phyloP scores from a whole-genome alignment of 345 rosid species.

The Turnera subulata region DNA sequence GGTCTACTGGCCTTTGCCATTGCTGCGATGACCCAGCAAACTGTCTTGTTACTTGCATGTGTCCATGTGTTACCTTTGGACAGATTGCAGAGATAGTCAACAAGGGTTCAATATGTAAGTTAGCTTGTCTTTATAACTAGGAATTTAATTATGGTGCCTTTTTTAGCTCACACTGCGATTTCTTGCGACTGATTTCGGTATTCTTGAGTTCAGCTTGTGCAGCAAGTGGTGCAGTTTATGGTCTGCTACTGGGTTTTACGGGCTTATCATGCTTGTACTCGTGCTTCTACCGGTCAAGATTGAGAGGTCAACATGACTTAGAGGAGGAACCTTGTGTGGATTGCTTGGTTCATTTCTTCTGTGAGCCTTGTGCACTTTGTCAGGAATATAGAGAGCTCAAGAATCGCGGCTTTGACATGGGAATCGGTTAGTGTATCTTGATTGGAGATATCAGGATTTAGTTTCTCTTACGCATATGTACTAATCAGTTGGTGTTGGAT shows the following conservation, averaged over 20 bases:
- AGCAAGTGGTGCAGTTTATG: constrained; percentile 42
- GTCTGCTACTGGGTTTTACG: constrained; percentile 26
- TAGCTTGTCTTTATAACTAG: background rate
- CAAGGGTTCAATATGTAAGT: constrained; percentile 37
- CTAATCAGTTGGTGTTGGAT: background rate
- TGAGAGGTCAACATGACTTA: constrained; percentile 43
- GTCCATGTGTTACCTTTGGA: constrained; percentile 50
- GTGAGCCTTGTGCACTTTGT: constrained; percentile 44
- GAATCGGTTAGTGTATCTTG: constrained; percentile 28
- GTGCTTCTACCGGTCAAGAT: constrained; percentile 36
- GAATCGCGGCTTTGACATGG: constrained; percentile 51
- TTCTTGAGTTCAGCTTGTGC: constrained; percentile 28
- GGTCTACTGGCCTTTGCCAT: constrained; percentile 52
- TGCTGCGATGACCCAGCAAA: constrained; percentile 45
- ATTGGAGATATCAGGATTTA: background rate
- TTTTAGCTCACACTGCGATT: background rate
- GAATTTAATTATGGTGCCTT: background rate
- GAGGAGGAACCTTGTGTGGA: constrained; percentile 45
- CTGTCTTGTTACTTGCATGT: constrained; percentile 36
- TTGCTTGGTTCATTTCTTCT: constrained; percentile 50
- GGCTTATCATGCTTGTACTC: constrained; percentile 40
- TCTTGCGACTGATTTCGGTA: background rate
- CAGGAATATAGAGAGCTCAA: constrained; percentile 50
- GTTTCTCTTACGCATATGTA: background rate
- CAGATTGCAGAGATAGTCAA: constrained; percentile 44